phyloP scores from a whole-genome alignment of 805 yeast species.

The Grigorovia humatica region DNA sequence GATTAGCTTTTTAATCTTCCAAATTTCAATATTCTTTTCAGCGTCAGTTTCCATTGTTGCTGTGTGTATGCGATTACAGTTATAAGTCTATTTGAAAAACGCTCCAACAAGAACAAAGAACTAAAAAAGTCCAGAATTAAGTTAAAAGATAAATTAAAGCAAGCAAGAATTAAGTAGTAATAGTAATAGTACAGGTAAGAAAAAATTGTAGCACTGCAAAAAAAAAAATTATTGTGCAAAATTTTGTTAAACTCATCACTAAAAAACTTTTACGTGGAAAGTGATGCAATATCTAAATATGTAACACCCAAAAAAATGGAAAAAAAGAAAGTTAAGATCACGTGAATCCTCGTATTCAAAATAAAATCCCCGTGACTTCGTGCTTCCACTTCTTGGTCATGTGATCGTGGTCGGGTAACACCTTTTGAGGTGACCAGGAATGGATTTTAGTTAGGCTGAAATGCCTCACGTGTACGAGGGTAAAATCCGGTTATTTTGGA shows the following conservation, averaged over 20 bases:
- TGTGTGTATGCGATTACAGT: not conserved
- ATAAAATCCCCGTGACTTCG: too few relatives aligned
- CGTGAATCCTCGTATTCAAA: not conserved
- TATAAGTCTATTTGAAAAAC: not conserved
- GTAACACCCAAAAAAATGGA: not conserved
- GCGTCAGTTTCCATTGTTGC: constrained; percentile 54
- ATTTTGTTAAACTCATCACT: not conserved
- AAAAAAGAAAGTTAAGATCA: not conserved
- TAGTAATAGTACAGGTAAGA: not conserved
- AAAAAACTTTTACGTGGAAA: constrained; percentile 1
- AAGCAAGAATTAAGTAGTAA: not conserved
- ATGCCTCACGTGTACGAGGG: too few relatives aligned
- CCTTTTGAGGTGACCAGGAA: too few relatives aligned
- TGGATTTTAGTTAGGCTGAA: too few relatives aligned
- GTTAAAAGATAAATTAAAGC: not conserved
- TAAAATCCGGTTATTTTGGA: too few relatives aligned
- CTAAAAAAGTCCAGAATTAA: not conserved
- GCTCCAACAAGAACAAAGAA: not conserved
- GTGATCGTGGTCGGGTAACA: too few relatives aligned
- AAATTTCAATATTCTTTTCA: constrained; percentile 94
- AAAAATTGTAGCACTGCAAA: not conserved
- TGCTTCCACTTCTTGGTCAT: too few relatives aligned
- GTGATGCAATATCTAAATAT: not conserved
- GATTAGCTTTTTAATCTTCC: constrained; percentile 96
- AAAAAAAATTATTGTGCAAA: too few relatives aligned